phyloP scores from a whole-genome alignment of 176 grass and related monocot species.

The Aegilops umbellulata region DNA sequence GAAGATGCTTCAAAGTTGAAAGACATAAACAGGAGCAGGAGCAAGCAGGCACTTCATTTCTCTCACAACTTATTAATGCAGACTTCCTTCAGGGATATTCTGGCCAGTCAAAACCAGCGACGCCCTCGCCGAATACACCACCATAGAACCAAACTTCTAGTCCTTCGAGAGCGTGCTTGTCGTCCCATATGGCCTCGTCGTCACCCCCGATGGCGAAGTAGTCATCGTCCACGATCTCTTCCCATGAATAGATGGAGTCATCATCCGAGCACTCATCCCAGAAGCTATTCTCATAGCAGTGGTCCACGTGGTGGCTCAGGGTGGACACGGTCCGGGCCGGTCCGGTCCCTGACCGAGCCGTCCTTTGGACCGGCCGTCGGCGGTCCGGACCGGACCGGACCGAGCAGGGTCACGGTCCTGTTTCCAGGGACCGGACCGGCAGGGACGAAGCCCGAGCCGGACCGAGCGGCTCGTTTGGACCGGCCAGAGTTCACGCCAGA shows the following conservation, averaged over 20 bases:
- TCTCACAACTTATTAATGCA: not conserved
- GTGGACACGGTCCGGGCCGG: too few species aligned
- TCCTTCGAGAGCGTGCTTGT: conserved; percentile 51
- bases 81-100: conserved; percentile 55
- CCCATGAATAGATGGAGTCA: conserved; percentile 73
- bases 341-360: too few species aligned
- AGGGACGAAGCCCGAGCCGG: too few species aligned
- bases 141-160: conserved; percentile 84
- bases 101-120: conserved; percentile 69
- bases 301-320: not conserved
- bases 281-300: conserved; percentile 57
- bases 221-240: conserved; percentile 52
- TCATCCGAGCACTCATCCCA: conserved; percentile 89
- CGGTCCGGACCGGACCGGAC: too few species aligned
- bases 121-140: conserved; percentile 48
- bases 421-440: too few species aligned
- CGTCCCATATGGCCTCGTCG: conserved; percentile 82
- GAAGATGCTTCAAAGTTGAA: not conserved
- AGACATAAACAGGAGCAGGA: not conserved
- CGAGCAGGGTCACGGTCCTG: too few species aligned
- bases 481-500: too few species aligned
- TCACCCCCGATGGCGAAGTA: conserved; percentile 48
- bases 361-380: too few species aligned
- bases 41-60: not conserved
- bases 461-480: too few species aligned